Conservation (phyloP, 2,329 filamentous ascomycete genomes). For the Ascochyta pisi region DNA sequence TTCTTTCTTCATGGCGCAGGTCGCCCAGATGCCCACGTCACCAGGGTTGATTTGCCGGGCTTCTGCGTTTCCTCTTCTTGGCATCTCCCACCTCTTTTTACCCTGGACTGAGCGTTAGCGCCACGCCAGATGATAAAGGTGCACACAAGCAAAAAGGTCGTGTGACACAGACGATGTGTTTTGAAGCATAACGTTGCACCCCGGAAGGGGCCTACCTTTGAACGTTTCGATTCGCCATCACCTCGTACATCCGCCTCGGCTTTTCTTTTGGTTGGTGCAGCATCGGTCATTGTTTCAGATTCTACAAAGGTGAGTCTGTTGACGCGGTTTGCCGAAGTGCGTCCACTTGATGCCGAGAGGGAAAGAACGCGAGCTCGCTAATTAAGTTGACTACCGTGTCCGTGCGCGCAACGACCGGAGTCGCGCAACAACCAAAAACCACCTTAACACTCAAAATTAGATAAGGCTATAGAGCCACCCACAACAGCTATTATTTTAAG, state of each 20-base stretch:
- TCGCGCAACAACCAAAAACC: too few species aligned
- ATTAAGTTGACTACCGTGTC: neutral
- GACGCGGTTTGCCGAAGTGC: neutral
- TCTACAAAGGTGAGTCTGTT: neutral
- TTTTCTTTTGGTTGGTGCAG: constrained; percentile 47
- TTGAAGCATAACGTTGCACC: constrained; percentile 19
- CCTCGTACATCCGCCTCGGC: constrained; percentile 37
- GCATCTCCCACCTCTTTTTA: constrained; percentile 55
- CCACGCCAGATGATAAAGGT: constrained; percentile 15
- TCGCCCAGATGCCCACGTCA: constrained; percentile 79
- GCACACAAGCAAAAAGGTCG: constrained; percentile 26
- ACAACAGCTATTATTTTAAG: too few species aligned
- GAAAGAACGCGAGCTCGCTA: constrained; percentile 3
- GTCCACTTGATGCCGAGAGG: neutral
- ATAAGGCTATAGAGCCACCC: too few species aligned
- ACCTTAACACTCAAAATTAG: too few species aligned
- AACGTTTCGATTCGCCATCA: constrained; percentile 43
- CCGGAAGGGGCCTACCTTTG: constrained; percentile 45
- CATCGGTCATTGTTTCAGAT: constrained; percentile 24
- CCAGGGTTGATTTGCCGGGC: constrained; percentile 65
- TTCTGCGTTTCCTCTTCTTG: constrained; percentile 44
- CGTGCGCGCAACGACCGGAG: too few species aligned
- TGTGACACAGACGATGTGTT: constrained; percentile 21
- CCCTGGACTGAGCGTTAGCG: constrained; percentile 40
- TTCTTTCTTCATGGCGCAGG: constrained; percentile 75